These are phyloP conservation scores for Xylaria longipes DNA, from an alignment of 495 filamentous ascomycete genomes.

Conservation along the genomic window DNA sequence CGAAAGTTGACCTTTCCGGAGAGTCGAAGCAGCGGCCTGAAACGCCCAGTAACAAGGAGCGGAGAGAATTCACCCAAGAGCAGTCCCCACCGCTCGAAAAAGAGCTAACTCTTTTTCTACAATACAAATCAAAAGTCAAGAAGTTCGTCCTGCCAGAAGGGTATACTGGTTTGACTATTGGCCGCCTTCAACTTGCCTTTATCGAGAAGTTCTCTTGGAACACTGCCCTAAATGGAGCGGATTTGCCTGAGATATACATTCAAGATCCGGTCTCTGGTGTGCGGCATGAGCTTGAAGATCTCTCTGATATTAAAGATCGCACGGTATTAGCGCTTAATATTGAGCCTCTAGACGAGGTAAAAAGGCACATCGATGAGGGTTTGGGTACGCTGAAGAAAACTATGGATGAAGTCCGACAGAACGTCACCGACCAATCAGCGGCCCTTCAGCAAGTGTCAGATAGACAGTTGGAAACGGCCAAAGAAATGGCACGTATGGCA, in stretches of 20 bases:
- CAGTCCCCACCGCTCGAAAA: conserved; percentile 82
- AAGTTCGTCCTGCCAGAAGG: conserved; percentile 91
- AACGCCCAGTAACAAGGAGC: conserved; percentile 51
- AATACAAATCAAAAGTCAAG: conserved; percentile 96
- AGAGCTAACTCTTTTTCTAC: conserved; percentile 92
- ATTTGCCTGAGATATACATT: conserved; percentile 96
- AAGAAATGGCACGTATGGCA: conserved; percentile 85
- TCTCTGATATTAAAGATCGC: conserved; percentile 93
- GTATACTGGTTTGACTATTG: conserved; percentile 80
- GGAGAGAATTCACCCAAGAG: conserved; percentile 50
- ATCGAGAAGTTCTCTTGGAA: conserved; percentile 99
- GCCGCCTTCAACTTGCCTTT: conserved; percentile 91
- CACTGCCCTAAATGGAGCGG: conserved; percentile 89
- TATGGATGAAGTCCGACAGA: conserved; percentile 80
- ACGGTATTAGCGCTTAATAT: conserved; percentile 93
- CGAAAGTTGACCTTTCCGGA: conserved; percentile 31
- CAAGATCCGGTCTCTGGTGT: conserved; percentile 95
- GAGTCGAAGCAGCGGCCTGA: conserved; percentile 34
- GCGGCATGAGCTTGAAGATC: conserved; percentile 92
- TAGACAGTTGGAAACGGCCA: conserved; percentile 86
- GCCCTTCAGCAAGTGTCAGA: conserved; percentile 89
- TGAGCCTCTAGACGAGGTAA: conserved; percentile 94
- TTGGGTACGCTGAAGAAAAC: conserved; percentile 78
- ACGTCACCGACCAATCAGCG: conserved; percentile 78
- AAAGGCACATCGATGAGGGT: conserved; percentile 93